Evolutionary conservation across 2,329 filamentous ascomycete species (phyloP).

Genomic region (Hawksworthiomyces lignivorus): DNA sequence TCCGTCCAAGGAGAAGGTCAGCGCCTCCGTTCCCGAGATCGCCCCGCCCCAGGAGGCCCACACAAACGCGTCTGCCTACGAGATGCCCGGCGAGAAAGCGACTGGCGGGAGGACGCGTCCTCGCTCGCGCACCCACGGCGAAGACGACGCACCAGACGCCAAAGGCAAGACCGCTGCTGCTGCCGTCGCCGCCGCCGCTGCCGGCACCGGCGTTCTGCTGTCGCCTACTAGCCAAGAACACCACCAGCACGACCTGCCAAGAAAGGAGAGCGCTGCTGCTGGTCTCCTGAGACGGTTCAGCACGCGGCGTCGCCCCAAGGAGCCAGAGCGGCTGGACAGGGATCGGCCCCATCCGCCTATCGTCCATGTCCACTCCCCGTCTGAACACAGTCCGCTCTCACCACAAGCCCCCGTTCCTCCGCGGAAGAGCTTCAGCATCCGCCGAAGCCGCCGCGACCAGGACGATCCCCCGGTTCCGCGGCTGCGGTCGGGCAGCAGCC

Average conservation of each 20-base stretch:
- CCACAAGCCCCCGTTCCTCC: conserved; percentile 44
- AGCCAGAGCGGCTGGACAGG: conserved; percentile 53
- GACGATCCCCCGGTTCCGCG: conserved; percentile 40
- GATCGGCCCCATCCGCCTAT: conserved; percentile 63
- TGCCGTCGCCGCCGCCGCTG: conserved; percentile 24
- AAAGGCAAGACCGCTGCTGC: conserved; percentile 54
- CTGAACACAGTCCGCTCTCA: conserved; percentile 35
- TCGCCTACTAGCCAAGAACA: conserved; percentile 42
- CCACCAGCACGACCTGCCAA: conserved; percentile 51
- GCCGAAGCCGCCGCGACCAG: conserved; percentile 45
- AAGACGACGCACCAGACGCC: conserved; percentile 73
- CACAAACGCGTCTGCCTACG: conserved; percentile 77
- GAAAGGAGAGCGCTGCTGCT: conserved; percentile 81
- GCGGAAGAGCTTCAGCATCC: conserved; percentile 85
- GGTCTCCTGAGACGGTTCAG: conserved; percentile 85
- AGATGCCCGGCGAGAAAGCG: conserved; percentile 81
- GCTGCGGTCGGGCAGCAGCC: conserved; percentile 49
- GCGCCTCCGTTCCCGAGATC: conserved; percentile 58
- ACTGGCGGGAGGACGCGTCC: conserved; percentile 78
- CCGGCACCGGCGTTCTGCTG: conserved; percentile 37
- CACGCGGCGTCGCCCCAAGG: conserved; percentile 65
- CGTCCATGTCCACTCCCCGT: conserved; percentile 71
- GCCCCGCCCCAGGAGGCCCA: conserved; percentile 77
- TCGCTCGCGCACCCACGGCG: conserved; percentile 84
- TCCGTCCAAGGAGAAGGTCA: conserved; percentile 33